phyloP scores from a whole-genome alignment of 2,329 filamentous ascomycete species.

The Venturiaceae sp. region DNA sequence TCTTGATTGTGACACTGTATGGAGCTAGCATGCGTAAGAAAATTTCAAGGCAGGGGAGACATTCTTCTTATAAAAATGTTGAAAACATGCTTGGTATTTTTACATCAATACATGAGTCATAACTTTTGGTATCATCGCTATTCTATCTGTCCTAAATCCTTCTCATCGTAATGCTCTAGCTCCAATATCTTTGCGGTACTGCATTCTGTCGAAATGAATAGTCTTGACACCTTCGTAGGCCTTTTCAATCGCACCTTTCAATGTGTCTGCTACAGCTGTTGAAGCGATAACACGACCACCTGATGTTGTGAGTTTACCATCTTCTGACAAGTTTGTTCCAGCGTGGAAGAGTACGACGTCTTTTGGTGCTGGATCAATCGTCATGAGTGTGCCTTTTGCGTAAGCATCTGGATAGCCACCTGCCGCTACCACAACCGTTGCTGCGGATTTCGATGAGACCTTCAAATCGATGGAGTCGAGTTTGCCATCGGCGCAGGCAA shows the following conservation, averaged over 20 bases:
- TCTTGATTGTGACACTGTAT: too few relatives aligned
- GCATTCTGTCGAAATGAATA: constrained; percentile 81
- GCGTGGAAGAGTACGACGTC: constrained; percentile 79
- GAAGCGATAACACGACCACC: constrained; percentile 90
- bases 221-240: constrained; percentile 77
- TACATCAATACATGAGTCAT: too few relatives aligned
- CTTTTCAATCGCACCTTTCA: constrained; percentile 74
- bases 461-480: constrained; percentile 61
- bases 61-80: too few relatives aligned
- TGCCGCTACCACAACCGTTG: constrained; percentile 88
- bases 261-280: constrained; percentile 65
- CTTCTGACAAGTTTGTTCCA: constrained; percentile 59
- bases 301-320: constrained; percentile 58
- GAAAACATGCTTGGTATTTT: too few relatives aligned
- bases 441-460: constrained; percentile 61
- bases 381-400: constrained; percentile 62
- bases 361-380: constrained; percentile 24
- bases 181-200: constrained; percentile 88
- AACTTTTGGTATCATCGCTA: too few relatives aligned
- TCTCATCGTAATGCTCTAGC: constrained; percentile 29
- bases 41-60: too few relatives aligned
- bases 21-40: too few relatives aligned
- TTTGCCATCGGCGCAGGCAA: constrained; percentile 69
- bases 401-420: constrained; percentile 82
- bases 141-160: too few relatives aligned